Evolutionary conservation across 805 yeast species (phyloP).

Genomic region (Saturnispora mendoncae): DNA sequence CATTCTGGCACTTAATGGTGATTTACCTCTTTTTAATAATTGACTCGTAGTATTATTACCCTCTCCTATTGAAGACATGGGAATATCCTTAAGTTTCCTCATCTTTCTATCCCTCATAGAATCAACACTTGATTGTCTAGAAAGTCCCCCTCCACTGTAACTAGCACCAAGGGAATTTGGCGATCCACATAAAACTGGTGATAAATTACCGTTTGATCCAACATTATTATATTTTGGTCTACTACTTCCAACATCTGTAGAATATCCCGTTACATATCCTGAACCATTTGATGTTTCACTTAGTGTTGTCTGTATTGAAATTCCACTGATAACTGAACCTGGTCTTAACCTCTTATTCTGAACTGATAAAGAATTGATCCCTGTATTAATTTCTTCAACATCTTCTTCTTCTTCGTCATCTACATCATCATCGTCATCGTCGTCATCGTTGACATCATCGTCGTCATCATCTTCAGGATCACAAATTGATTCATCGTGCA

Average conservation of each 20-base stretch:
- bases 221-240: background rate
- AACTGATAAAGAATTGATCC: background rate
- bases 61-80: conserved; percentile 7
- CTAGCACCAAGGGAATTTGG: conserved; percentile 26
- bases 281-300: conserved; percentile 45
- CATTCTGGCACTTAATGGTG: conserved; percentile 25
- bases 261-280: conserved; percentile 30
- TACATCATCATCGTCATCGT: background rate
- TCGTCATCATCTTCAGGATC: background rate
- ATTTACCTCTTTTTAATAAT: conserved; percentile 25
- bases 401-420: background rate
- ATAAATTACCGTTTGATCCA: background rate
- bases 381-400: conserved; percentile 1
- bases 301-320: conserved; percentile 38
- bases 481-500: background rate
- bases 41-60: conserved; percentile 9
- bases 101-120: conserved; percentile 24
- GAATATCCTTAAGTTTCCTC: conserved; percentile 16
- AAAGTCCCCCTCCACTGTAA: conserved; percentile 13
- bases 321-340: conserved; percentile 42
- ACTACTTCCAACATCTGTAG: conserved; percentile 23
- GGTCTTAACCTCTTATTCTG: conserved; percentile 30
- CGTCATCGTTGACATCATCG: conserved; percentile 3
- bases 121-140: conserved; percentile 16
- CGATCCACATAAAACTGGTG: conserved; percentile 20